Base-by-base conservation (phyloP, 345 rosid species). In the Populus pruinosa region DNA sequence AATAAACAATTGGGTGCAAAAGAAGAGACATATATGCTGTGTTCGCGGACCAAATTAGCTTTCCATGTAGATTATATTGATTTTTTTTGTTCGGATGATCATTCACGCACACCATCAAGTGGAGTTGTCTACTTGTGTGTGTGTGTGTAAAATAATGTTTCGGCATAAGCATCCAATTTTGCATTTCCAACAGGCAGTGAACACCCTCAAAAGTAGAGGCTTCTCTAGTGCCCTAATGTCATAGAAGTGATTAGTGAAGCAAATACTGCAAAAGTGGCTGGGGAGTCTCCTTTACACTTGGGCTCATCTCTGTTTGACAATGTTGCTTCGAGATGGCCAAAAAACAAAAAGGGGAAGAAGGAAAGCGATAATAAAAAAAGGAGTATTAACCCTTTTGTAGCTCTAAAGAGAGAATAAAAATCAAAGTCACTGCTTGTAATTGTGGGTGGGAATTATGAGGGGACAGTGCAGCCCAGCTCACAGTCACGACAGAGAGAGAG, bases 391-490 rank as follows among this genome's bases (percentile, higher is more conserved):
- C 70, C 29, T 70, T 73, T 65, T 47, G 43, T 36, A 70, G 59
- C 1, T 6, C 14, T 59, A 70, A 23, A 67, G 25, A 73, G 23
- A 47, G 4, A 38, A 29, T 53, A 53, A 43, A 55, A 77, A 77
- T 81, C 79, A 41, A 23, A n/a, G 65, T 44, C 75, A 68, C 59
- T 12, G 25, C 56, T 23, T 53, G 59, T 53, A 20, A 53, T 18
- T 18, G 23, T 33, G 23, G 67, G 8, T 33, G 41, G 17, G 69
- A 66, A 70, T 35, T 50, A 47, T 35, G 62, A 56, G 16, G 29
- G 13, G 43, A 29, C 41, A 66, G 86, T 86, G 88, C 83, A 79
- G 77, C 78, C 83, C 89, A 84, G 87, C 87, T 86, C 84, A 77
- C 25, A 20, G 31, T 14, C 16, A 69, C 59, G 8, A 63, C 33